These are phyloP conservation scores for Senna tora DNA, from an alignment of 306 rosid genomes.

Conservation along the genomic window DNA sequence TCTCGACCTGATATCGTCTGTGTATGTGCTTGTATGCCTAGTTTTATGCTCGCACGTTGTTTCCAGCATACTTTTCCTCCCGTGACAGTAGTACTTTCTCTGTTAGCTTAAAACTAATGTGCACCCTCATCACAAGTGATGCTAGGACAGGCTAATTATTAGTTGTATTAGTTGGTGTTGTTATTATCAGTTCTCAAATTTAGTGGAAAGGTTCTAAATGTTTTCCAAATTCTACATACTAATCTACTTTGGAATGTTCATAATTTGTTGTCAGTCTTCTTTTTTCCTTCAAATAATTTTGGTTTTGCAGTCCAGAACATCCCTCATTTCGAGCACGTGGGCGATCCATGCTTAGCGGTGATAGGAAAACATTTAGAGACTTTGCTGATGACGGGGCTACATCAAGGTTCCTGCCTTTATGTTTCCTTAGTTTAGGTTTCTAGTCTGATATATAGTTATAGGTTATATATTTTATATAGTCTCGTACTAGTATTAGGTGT, in stretches of 20 bases:
- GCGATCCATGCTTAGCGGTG: constrained; percentile 96
- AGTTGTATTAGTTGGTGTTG: constrained; percentile 16
- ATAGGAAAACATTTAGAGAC: constrained; percentile 76
- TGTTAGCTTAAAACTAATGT: constrained; percentile 1
- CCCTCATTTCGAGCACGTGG: constrained; percentile 89
- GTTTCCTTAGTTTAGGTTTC: constrained; percentile 32
- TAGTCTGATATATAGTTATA: constrained; percentile 22
- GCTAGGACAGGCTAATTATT: constrained; percentile 14
- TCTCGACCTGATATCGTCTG: not conserved
- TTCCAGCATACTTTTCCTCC: not conserved
- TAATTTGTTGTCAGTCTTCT: constrained; percentile 21
- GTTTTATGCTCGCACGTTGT: not conserved
- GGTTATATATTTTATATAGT: constrained; percentile 4
- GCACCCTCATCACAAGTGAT: not conserved
- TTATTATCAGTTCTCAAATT: constrained; percentile 33
- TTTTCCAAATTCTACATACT: constrained; percentile 28
- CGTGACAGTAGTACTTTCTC: not conserved
- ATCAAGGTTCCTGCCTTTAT: constrained; percentile 71
- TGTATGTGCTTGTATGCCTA: not conserved
- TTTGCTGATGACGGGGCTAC: constrained; percentile 84
- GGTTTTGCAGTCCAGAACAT: constrained; percentile 93
- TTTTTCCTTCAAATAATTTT: constrained; percentile 38
- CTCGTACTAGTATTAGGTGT: constrained; percentile 10
- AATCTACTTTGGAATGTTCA: constrained; percentile 7
- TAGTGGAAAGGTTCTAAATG: constrained; percentile 24